Conservation (phyloP, 805 yeast genomes). For the Suhomyces tanzawaensis region DNA sequence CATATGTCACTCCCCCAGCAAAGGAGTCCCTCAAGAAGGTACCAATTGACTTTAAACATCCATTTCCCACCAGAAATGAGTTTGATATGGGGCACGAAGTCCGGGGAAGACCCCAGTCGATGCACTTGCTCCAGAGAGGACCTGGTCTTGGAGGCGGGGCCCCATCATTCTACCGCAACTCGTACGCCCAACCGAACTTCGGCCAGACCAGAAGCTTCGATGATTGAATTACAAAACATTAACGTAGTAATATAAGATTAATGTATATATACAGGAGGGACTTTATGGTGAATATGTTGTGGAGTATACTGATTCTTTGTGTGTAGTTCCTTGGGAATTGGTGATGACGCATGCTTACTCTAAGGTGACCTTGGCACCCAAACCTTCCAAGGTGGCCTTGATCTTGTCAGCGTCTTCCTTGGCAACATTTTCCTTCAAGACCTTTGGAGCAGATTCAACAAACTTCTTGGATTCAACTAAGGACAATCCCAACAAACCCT, state of each 20-base stretch:
- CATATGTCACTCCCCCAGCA: not conserved
- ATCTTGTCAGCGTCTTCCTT: constrained; percentile 98
- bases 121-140: constrained; percentile 2
- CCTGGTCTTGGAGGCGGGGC: not conserved
- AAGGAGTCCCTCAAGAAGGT: not conserved
- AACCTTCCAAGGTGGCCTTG: constrained; percentile 85
- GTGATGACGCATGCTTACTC: constrained; percentile 61
- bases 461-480: constrained; percentile 97
- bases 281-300: not conserved
- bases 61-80: not conserved
- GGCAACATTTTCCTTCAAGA: constrained; percentile 89
- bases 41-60: not conserved
- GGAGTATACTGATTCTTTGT: too few species aligned
- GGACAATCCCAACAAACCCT: constrained; percentile 84
- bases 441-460: constrained; percentile 96
- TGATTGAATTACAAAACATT: too few species aligned
- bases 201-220: not conserved
- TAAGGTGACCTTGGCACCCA: constrained; percentile 89
- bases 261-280: constrained; percentile 8
- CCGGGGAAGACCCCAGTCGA: constrained; percentile 6
- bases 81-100: not conserved
- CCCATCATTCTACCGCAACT: not conserved
- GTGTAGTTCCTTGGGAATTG: not conserved
- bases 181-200: constrained; percentile 1
- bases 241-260: constrained; percentile 2